Evolutionary conservation across 345 rosid species (phyloP), one percentile per base, ranked within the genome.

Genomic region (Garcia nutans): DNA sequence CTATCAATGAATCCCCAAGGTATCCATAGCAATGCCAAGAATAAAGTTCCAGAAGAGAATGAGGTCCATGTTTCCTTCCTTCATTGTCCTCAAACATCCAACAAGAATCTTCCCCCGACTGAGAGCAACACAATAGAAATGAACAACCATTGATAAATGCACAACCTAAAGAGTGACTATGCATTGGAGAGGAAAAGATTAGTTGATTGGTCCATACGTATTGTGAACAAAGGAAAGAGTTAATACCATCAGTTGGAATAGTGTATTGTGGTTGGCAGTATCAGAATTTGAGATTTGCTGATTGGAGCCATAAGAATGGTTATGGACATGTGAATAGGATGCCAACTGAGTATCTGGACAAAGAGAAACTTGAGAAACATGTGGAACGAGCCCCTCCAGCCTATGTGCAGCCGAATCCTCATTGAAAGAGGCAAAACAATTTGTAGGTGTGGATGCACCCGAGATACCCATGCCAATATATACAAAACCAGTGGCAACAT

Each of bases 51-150:
- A 47, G 41, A 68, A 96, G 85, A 66, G 89, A 84, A 87, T 92
- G 90, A 1, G 97, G 97, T 70, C 98, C 99, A 76, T 87, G 96
- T 79, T 87, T 87, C 73, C 64, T 88, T 70, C 96, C 92, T 72
- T 84, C 84, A 62, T 72, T 84, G 79, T 90, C 97, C 82, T 93
- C 91, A 84, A 87, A 81, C 77, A 90, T 86, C 99, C 97, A 96
- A 84, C 94, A 89, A 74, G 86, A 75, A 76, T 81, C 92, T 76
- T 87, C 89, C 57, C 76, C 84, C 70, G 89, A 86, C 98, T 96
- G 82, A 71, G 77, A 71, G 12, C 8, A 16, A 77, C 71, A 37
- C 22, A 3, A 56, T 16, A 37, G 60, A 65, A 19, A 62, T 20
- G 23, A 33, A 67, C 77, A 49, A 45, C 12, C n/a, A 37, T 28